phyloP scores from a whole-genome alignment of 169 alveolate species.

The Fabrea salina region DNA sequence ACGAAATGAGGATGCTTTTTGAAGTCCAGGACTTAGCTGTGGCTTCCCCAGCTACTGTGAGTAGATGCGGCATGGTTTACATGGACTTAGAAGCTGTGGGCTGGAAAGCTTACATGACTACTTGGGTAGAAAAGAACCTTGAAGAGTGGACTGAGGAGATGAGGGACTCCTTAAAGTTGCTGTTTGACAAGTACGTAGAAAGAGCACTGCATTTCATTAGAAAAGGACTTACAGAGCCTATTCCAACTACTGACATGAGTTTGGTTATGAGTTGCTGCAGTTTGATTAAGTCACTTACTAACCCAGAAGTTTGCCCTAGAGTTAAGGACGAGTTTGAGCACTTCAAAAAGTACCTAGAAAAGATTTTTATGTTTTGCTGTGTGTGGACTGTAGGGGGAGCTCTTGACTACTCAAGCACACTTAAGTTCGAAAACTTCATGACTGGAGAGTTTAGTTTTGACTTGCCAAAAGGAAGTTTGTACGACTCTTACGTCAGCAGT shows the following conservation, averaged over 20 bases:
- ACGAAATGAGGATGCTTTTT: slow-evolving; percentile 55
- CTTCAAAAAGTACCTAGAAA: slow-evolving; percentile 46
- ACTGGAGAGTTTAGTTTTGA: slow-evolving; percentile 9
- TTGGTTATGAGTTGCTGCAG: slow-evolving; percentile 73
- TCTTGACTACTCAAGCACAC: slow-evolving; percentile 61
- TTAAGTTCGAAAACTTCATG: slow-evolving; percentile 49
- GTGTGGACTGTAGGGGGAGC: slow-evolving; percentile 80
- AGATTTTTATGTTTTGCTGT: slow-evolving; percentile 71
- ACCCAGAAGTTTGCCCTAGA: slow-evolving; percentile 11
- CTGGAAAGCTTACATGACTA: slow-evolving; percentile 69
- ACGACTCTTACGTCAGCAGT: slow-evolving; percentile 11
- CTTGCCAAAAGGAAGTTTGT: slow-evolving; percentile 13
- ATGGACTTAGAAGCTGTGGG: slow-evolving; percentile 69
- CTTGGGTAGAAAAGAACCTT: slow-evolving; percentile 66
- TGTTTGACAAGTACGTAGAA: slow-evolving; percentile 6
- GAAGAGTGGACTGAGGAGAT: background rate
- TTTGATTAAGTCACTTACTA: slow-evolving; percentile 66
- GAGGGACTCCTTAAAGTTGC: background rate
- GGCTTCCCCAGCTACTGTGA: slow-evolving; percentile 75
- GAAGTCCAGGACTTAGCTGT: slow-evolving; percentile 66
- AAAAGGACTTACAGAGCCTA: slow-evolving; percentile 57
- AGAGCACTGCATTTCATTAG: background rate
- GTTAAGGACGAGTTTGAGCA: slow-evolving; percentile 19
- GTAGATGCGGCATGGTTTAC: slow-evolving; percentile 71
- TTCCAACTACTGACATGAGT: slow-evolving; percentile 72